These are phyloP conservation scores for slime mould (Dictyostelium discoideum) DNA, from an alignment of 78 protist species.

Conservation along the genomic window dicty_2.7 NC_007091.3:189001-189500, in stretches of 20 bases:
- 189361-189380: slow-evolving; percentile 13
- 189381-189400: no score
- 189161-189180: slow-evolving; percentile 44
- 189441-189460: no score
- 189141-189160: slow-evolving; percentile 47
- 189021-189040: no score
- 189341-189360: slow-evolving; percentile 66
- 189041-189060: slow-evolving; percentile 38
- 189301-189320: slow-evolving; percentile 15
- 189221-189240: not conserved
- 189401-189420: no score
- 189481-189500: no score
- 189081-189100: slow-evolving; percentile 67
- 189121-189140: slow-evolving; percentile 45
- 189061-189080: slow-evolving; percentile 49
- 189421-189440: no score
- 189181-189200: slow-evolving; percentile 62
- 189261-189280: not conserved
- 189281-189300: slow-evolving; percentile 2
- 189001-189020: not conserved
- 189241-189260: not conserved
- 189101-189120: slow-evolving; percentile 54
- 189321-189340: slow-evolving; percentile 17
- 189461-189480: no score
- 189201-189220: slow-evolving; percentile 37